Conservation (phyloP, 2,329 filamentous ascomycete species). For the Neoscytalidium dimidiatum region DNA sequence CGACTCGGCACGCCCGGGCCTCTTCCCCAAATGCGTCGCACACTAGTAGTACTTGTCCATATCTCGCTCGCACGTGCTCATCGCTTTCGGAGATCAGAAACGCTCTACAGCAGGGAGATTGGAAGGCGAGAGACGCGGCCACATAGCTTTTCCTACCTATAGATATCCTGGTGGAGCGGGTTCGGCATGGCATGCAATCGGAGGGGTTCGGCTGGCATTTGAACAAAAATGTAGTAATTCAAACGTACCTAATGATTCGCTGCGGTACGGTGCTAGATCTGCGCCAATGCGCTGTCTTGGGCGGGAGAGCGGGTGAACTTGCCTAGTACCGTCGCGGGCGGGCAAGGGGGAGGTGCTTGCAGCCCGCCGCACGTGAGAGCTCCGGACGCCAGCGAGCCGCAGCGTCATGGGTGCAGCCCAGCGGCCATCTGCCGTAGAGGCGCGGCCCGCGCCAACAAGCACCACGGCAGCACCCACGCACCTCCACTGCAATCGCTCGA, state of each 20-base stretch:
- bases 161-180: constrained; percentile 18
- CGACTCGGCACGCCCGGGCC: constrained; percentile 9
- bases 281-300: constrained; percentile 4
- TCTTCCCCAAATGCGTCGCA: constrained; percentile 2
- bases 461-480: constrained; percentile 30
- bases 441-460: neutral
- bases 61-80: constrained; percentile 12
- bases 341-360: constrained; percentile 11
- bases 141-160: constrained; percentile 9
- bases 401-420: too few relatives aligned
- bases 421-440: neutral
- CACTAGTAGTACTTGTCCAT: constrained; percentile 16
- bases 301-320: too few relatives aligned
- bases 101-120: constrained; percentile 15
- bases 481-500: constrained; percentile 24
- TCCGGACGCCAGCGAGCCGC: neutral
- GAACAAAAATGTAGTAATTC: constrained; percentile 9
- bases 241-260: constrained; percentile 14
- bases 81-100: constrained; percentile 7
- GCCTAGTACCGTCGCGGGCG: too few relatives aligned
- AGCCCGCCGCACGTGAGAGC: neutral
- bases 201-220: constrained; percentile 7
- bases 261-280: neutral
- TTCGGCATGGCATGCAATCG: constrained; percentile 10
- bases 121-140: neutral